Base-by-base conservation (phyloP, 2,329 filamentous ascomycete species). In the Xylariaceae sp. region DNA sequence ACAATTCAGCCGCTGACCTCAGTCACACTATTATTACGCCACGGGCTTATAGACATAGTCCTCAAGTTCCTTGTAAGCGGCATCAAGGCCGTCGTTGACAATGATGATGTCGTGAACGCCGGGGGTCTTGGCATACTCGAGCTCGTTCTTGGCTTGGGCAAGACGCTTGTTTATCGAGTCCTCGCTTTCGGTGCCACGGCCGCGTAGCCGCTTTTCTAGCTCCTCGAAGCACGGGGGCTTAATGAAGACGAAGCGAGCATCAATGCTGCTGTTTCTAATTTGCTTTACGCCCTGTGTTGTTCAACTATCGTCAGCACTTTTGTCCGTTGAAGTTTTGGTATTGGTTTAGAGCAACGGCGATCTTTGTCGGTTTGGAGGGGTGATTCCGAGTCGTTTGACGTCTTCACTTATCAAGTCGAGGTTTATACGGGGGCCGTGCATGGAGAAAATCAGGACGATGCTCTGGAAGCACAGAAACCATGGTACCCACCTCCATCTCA, bases 211-310 rank as follows among this genome's bases (percentile, higher is more conserved):
- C 69, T 82, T 73, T 78, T 96, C 92, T 44, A 97, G 80, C 53
- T 85, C 81, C 68, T 88, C 85, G 66, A 89, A 76, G 3, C 83
- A 88, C 0, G 92, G 93, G 10, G 92, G 92, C 42, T 88, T 84
- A 62, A 97, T 82, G 75, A 96, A 96, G 66, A 96, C 76, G 76
- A 90, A 96, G 57, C 90, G 85, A 6, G 91, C 89, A 58, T 86
- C 82, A 57, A 66, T 57, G 63, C 81, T 81, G 53, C 88, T 89
- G 63, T 83, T 82, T 74, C 92, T 91, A 70, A 97, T 89, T 76
- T 97, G 92, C 79, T 96, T 96, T 60, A 97, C 92, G 62, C 92
- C 92, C 82, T 66, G 48, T 62, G 57, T 52, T 39, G 44, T 57
- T 52, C 56, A 53, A 56, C 42, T 44, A 7, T 13, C 13, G 23